Evolutionary conservation across 805 yeast species (phyloP), one percentile per base, ranked within the genome.

Genomic region (Ogataea zsoltii): DNA sequence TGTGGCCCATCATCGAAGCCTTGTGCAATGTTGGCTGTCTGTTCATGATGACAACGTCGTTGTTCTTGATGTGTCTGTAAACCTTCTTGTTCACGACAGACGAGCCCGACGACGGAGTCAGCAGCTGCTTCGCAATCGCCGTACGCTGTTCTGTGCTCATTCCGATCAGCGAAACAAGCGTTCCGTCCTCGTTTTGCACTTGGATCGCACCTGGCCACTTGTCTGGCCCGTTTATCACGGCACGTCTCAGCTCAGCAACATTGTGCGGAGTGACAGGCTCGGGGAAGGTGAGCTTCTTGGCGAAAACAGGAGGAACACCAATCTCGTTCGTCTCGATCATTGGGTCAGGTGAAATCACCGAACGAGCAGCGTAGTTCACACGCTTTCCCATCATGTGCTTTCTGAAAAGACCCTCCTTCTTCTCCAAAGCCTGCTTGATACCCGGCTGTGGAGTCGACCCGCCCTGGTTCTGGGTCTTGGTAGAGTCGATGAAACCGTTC

Each of bases 321-420:
- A 94, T 92, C 70, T 94, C 97, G 65, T 91, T 89, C 12, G 99
- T 95, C 72, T 94, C 99, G 58, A 94, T 77, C 73, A 87, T 94
- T 46, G 99, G 99, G 71, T 94, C 99, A 5, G 98, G 98, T 6
- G 98, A 91, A 70, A 94, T 94, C 60, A 94, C 99, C 9, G 99
- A 92, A 71, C 99, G 89, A 41, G 99, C 99, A 43, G 98, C 97
- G 62, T 88, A 92, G 67, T 94, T 95, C 49, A 94, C 99, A 75
- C 99, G 90, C 76, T 94, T 94, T 66, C 99, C 99, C 99, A 94
- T 94, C 99, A 94, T 94, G 64, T 94, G 96, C 66, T 92, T 94
- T 75, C 99, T 82, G 76, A 94, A 94, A 54, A 92, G 75, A 65
- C 99, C 99, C 70, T 94, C 99, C 67, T 94, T 94, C 82, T 94